Evolutionary conservation across 2,329 filamentous ascomycete species (phyloP), one percentile per base, ranked within the genome.

Genomic region (Clathrospora elynae): DNA sequence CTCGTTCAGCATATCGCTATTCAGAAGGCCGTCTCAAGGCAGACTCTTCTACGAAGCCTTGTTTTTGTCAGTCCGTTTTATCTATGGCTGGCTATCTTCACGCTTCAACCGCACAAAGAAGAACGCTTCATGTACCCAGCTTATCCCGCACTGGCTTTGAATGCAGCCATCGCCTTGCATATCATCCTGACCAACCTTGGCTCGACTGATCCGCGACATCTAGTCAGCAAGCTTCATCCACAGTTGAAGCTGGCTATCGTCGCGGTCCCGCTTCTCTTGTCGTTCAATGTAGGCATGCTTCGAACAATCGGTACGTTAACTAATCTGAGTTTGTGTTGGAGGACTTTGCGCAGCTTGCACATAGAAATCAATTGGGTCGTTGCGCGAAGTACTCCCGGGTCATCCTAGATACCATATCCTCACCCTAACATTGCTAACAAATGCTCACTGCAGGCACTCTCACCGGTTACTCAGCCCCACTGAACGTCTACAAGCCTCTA

Each of bases 101-200:
- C 88, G 0, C 67, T 87, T 6, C 93, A 99, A 66, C 89, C 93
- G 11, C 93, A 99, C 73, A 99, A 99, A 64, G 93, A 99, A 68
- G 93, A 99, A 72, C 81, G 93, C 5, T 99, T 99, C 75, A 97
- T 99, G 91, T 99, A 96, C 62, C 93, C 93, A 0, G 88, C 84
- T 2, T 99, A 99, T 62, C 93, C 93, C 1, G 90, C 92, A 51
- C 77, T 99, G 24, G 87, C 88, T 0, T 77, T 99, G 23, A 96
- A 96, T 61, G 91, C 91, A 2, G 88, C 92, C 6, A 80, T 96
- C 38, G 82, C 88, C 3, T 75, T 95, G 23, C 90, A 97, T 67
- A 86, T 95, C 44, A 63, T 95, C 2, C 78, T 97, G 11, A 78
- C 84, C 9, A 85, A 86, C 24, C 73, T 96, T 33, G 90, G 91